Conservation (phyloP, 116 monocot genomes). For the Posidonia oceanica region DNA sequence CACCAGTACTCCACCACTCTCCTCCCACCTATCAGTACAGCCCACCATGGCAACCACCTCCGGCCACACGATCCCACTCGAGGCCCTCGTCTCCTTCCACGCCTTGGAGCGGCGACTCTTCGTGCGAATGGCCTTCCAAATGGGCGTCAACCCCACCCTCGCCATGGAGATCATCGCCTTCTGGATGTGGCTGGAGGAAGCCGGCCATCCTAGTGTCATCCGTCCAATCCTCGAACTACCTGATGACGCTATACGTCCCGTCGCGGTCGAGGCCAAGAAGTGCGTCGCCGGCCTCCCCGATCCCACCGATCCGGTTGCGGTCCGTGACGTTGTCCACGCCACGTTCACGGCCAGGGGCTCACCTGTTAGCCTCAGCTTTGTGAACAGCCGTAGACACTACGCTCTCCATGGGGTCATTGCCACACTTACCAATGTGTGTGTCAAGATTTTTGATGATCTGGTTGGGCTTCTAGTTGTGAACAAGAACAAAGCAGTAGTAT, state of each 20-base stretch:
- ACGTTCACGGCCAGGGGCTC: not conserved
- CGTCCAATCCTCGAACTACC: not conserved
- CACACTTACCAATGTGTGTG: conserved; percentile 9
- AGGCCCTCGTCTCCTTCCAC: conserved; percentile 21
- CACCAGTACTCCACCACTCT: not conserved
- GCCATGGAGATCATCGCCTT: conserved; percentile 47
- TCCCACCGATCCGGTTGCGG: not conserved
- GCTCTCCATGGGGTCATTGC: conserved; percentile 3
- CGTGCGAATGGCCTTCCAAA: conserved; percentile 20
- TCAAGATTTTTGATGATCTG: conserved; percentile 13
- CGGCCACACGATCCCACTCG: conserved; percentile 2
- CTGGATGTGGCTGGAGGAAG: conserved; percentile 51
- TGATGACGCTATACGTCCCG: not conserved
- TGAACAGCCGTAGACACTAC: not conserved
- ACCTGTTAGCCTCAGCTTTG: conserved; percentile 10
- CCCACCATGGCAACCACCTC: not conserved
- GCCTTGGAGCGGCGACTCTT: conserved; percentile 27
- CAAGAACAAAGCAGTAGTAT: not conserved
- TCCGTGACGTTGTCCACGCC: not conserved
- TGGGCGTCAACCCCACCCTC: conserved; percentile 9
- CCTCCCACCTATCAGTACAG: not conserved
- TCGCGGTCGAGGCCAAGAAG: conserved; percentile 13
- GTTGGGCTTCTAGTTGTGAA: not conserved
- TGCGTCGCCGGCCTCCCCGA: conserved; percentile 11
- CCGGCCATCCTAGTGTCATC: conserved; percentile 18